Percentiles rank a stretch among this genome's conserved stretches.
These are phyloP conservation scores for Phyllosticta capitalensis DNA, from an alignment of 2,329 filamentous ascomycete genomes.

Conservation along the genomic window DNA sequence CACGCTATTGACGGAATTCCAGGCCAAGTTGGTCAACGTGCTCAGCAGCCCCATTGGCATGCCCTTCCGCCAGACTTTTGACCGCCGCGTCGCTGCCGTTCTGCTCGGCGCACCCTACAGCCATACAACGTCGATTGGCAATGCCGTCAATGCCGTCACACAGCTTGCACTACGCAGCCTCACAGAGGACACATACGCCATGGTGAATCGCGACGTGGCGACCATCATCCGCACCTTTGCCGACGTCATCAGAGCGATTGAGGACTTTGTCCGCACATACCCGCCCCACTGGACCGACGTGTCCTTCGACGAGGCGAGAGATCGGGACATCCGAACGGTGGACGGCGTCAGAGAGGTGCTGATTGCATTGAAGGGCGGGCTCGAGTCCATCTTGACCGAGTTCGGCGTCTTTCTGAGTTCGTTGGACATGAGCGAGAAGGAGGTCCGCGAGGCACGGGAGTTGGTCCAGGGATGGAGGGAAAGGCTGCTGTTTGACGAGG, in stretches of 20 bases:
- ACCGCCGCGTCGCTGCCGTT: slow-evolving; percentile 53
- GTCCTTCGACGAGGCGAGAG: slow-evolving; percentile 41
- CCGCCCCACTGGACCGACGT: slow-evolving; percentile 73
- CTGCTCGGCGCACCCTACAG: slow-evolving; percentile 68
- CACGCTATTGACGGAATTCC: neutral
- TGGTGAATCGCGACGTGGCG: slow-evolving; percentile 74
- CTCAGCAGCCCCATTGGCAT: slow-evolving; percentile 41
- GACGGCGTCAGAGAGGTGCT: slow-evolving; percentile 64
- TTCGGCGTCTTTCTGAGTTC: slow-evolving; percentile 69
- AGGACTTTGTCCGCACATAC: slow-evolving; percentile 51
- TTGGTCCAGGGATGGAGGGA: slow-evolving; percentile 26
- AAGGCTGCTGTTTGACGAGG: slow-evolving; percentile 13
- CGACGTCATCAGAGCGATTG: slow-evolving; percentile 55
- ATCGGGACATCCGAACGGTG: slow-evolving; percentile 29
- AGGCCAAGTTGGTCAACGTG: slow-evolving; percentile 13
- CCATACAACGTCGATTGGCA: slow-evolving; percentile 35
- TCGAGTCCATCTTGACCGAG: slow-evolving; percentile 55
- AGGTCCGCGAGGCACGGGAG: slow-evolving; percentile 65
- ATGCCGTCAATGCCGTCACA: slow-evolving; percentile 58
- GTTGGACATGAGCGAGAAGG: slow-evolving; percentile 58
- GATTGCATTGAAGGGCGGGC: slow-evolving; percentile 52
- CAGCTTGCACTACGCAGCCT: slow-evolving; percentile 64
- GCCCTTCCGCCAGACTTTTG: slow-evolving; percentile 62
- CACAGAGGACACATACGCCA: slow-evolving; percentile 71
- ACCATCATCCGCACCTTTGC: slow-evolving; percentile 66